Evolutionary conservation across 371 early-diverging fungal genomes (phyloP).

Genomic region (Rhizopus delemar): DNA sequence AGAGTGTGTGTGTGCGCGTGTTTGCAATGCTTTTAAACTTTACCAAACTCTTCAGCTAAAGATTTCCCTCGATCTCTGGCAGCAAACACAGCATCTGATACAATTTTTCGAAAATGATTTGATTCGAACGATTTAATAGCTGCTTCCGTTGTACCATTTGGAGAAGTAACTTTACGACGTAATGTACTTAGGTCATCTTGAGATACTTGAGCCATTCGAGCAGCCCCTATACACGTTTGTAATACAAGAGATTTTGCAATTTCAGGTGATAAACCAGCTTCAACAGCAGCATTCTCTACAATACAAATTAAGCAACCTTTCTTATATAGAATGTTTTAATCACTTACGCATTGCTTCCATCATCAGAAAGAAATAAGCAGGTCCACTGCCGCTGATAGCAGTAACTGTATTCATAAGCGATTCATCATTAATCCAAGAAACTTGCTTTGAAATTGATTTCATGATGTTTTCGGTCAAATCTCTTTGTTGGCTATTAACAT

Average conservation of each 20-base stretch:
- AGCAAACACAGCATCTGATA: conserved; percentile 66
- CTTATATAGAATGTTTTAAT: background rate
- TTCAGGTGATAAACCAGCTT: conserved; percentile 75
- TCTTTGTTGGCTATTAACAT: conserved; percentile 63
- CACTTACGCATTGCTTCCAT: conserved; percentile 80
- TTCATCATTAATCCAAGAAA: conserved; percentile 82
- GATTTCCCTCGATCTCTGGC: conserved; percentile 71
- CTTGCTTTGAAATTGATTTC: conserved; percentile 71
- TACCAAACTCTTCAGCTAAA: conserved; percentile 35
- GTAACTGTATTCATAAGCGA: conserved; percentile 85
- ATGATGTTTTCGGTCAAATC: conserved; percentile 66
- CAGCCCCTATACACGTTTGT: conserved; percentile 90
- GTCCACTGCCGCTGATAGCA: conserved; percentile 85
- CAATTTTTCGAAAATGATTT: conserved; percentile 55
- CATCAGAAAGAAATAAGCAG: conserved; percentile 92
- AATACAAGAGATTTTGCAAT: conserved; percentile 79
- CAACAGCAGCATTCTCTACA: conserved; percentile 73
- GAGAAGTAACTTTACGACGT: conserved; percentile 86
- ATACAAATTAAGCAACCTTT: background rate
- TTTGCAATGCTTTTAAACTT: too few relatives aligned
- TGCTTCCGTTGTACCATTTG: conserved; percentile 93
- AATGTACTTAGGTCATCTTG: conserved; percentile 77
- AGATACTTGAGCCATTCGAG: conserved; percentile 76
- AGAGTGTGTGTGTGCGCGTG: too few relatives aligned
- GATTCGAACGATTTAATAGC: conserved; percentile 79